Conservation (phyloP, 176 grass and related monocot genomes). For the Phragmites australis region DNA sequence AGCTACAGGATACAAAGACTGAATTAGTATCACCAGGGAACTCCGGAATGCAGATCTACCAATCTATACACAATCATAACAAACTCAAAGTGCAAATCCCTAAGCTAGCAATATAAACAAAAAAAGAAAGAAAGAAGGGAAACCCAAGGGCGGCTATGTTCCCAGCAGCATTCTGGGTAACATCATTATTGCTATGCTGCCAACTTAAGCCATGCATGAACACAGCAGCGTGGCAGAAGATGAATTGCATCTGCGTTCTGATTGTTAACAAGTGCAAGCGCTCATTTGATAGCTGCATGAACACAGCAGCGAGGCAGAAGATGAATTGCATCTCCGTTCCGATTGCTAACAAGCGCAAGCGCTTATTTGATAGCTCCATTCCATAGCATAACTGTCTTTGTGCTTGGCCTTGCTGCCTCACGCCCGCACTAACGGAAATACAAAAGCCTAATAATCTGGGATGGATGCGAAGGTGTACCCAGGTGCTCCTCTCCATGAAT, state of each 20-base stretch:
- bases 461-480: slow-evolving; percentile 67
- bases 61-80: neutral
- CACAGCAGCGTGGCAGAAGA: neutral
- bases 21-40: neutral
- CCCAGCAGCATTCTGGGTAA: neutral
- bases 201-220: neutral
- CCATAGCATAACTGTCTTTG: neutral
- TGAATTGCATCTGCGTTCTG: neutral
- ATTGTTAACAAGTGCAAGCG: too few species aligned
- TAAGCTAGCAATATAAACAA: neutral
- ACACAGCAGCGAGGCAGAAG: neutral
- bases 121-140: neutral
- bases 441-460: slow-evolving; percentile 50
- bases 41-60: neutral
- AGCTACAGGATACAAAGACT: neutral
- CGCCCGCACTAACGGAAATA: neutral
- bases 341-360: neutral
- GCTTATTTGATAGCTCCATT: neutral
- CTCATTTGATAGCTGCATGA: too few species aligned
- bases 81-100: neutral
- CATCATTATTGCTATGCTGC: neutral
- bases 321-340: neutral
- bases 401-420: neutral
- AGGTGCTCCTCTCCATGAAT: slow-evolving; percentile 72
- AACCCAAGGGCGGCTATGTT: neutral